phyloP scores from a whole-genome alignment of 805 yeast species.

The Candida nitratophila region DNA sequence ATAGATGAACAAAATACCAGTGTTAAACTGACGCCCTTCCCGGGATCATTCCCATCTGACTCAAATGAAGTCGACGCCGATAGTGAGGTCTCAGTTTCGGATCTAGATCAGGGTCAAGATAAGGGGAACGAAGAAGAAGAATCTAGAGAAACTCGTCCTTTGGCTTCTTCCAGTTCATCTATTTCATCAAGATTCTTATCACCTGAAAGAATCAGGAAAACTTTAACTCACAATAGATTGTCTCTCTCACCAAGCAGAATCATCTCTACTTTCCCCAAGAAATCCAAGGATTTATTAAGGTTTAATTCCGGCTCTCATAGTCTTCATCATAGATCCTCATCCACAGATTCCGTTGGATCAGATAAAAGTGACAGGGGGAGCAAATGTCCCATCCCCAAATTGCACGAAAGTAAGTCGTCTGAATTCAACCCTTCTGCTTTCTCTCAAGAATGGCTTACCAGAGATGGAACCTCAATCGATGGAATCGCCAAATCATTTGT shows the following conservation, averaged over 20 bases:
- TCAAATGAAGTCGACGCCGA: not conserved
- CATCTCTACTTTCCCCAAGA: not conserved
- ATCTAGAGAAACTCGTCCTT: not conserved
- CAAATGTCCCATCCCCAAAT: not conserved
- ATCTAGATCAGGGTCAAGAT: not conserved
- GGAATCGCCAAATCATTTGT: constrained; percentile 48
- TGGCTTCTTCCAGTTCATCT: not conserved
- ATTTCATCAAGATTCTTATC: not conserved
- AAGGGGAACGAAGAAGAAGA: not conserved
- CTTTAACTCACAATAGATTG: not conserved
- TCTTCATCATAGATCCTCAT: not conserved
- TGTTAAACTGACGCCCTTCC: not conserved
- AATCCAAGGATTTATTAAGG: not conserved
- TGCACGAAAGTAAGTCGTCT: not conserved
- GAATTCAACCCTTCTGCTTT: not conserved
- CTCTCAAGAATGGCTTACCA: not conserved
- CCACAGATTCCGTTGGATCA: not conserved
- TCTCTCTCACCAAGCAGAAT: not conserved
- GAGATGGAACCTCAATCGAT: constrained; percentile 14
- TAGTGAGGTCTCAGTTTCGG: not conserved
- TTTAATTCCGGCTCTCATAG: not conserved
- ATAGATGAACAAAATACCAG: not conserved
- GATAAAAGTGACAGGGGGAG: no score
- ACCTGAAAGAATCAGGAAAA: not conserved
- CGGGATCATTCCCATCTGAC: not conserved